Conservation (phyloP, 345 rosid species). For the Psidium friedrichsthalianum region DNA sequence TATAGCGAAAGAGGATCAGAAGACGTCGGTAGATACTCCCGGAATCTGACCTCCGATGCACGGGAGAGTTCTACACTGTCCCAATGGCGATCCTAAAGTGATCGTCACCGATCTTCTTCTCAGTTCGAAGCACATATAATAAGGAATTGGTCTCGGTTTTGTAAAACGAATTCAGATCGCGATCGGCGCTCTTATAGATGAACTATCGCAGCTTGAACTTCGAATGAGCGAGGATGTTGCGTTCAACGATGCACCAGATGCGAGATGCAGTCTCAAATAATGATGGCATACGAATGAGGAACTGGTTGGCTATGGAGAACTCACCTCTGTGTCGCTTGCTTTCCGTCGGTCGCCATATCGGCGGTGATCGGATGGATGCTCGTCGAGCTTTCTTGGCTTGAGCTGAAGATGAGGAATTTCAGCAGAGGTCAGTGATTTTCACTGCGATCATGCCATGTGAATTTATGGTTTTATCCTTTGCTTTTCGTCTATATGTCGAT, state of each 20-base stretch:
- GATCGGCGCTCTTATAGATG: not conserved
- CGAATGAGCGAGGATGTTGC: not conserved
- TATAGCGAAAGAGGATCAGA: not conserved
- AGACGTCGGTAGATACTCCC: not conserved
- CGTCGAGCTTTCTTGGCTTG: not conserved
- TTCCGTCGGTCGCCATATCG: constrained; percentile 1
- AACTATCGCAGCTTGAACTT: not conserved
- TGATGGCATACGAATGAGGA: not conserved
- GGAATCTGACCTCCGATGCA: not conserved
- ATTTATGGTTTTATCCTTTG: not conserved
- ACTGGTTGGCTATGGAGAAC: too few species aligned
- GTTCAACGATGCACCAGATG: not conserved
- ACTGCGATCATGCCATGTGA: not conserved
- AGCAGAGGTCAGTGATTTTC: not conserved
- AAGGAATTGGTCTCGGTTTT: not conserved
- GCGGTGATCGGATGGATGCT: not conserved
- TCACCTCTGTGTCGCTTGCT: not conserved
- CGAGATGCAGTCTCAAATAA: not conserved
- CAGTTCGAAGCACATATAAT: not conserved
- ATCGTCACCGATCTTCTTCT: not conserved
- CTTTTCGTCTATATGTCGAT: not conserved
- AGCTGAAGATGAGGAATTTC: not conserved
- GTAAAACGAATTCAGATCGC: not conserved
- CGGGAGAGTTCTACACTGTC: not conserved
- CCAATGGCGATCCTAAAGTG: not conserved